Base-by-base conservation (phyloP, 768 basidiomycete genomes). In the Agaricus blazei region DNA sequence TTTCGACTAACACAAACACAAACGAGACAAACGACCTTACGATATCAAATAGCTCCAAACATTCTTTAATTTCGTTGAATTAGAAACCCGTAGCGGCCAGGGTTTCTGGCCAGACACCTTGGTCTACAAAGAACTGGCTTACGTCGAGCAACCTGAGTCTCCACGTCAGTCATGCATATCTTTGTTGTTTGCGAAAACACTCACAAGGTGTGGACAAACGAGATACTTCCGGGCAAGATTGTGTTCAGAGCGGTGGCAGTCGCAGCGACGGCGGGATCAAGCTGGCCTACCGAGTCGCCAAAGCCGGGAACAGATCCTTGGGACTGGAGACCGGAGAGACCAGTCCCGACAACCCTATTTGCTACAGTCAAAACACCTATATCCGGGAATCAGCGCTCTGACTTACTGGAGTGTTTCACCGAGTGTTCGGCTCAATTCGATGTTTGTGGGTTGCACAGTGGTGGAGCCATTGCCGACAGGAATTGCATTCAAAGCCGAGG, bases 131-230 rank as follows among this genome's bases (percentile, higher is more conserved):
- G 67, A 73, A 73, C 57, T 73, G 70, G 36, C 60, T 56, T 4
- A 69, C 71, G 57, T 73, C 71, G 29, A 68, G 60, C 69, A 72
- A 68, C 64, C 71, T 70, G 42, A 36, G 26, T 23, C 19, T n/a
- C 42, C 9, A 41, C 42, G 31, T 34, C n/a, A 43, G 56, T 24
- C 11, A 12, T 42, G 23, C 14, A 31, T 4, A 28, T 19, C 26
- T 24, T 24, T 29, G 4, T 9, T n/a, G 15, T 4, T 28, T 24
- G 27, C 36, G 9, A 26, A 34, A 29, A 26, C 12, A 42, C 68
- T 43, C 56, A 72, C 71, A 71, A 60, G 34, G 49, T 68, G 52
- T 67, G 68, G 11, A 71, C 69, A 27, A 72, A 62, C 4, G 26
- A 54, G 34, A 66, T 29, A 19, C 64, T 54, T 8, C 52, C 58